Base-by-base conservation (phyloP, 2,329 filamentous ascomycete species). In the Cytospora paraplurivora region DNA sequence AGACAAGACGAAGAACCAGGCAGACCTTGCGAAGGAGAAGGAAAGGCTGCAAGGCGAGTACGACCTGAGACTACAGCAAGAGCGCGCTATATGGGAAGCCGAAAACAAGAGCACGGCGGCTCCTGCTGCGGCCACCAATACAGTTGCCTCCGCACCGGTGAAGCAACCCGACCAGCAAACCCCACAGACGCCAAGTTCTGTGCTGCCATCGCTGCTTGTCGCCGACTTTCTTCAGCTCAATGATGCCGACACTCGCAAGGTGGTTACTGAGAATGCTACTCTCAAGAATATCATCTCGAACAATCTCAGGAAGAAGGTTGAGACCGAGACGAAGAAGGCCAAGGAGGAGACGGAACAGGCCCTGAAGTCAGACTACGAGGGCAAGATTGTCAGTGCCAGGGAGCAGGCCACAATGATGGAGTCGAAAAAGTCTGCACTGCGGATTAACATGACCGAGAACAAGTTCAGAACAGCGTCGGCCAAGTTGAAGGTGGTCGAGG, bases 361-460 rank as follows among this genome's bases (percentile, higher is more conserved):
- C 5, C 62, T 80, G 41, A 81, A 80, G 72, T 66, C 71, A 11
- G 81, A 86, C 63, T 81, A 77, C 60, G 84, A 87, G 56, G 76
- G 79, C 49, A 87, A 85, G 75, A 76, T 85, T 27, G 69, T 72
- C 13, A 79, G 81, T 57, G 85, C 83, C 12, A 79, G 81, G 60
- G 84, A 88, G 66, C 83, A 89, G 73, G 89, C 88, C 3, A 85
- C 89, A 58, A 83, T 89, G 66, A 84, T 95, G 77, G 87, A 88
- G 52, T 85, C 88, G 41, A 93, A 93, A 78, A 92, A 91, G 74
- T 85, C 85, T 60, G 85, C 85, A 1, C 79, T 91, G 56, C 90
- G 90, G 68, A 82, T 94, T 67, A 94, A 92, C 73, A 90, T 96
- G 86, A 80, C 87, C 7, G 89, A 94, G 69, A 91, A 88, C 69